Conservation (phyloP, 331 rosid species). For the Telfairia occidentalis region DNA sequence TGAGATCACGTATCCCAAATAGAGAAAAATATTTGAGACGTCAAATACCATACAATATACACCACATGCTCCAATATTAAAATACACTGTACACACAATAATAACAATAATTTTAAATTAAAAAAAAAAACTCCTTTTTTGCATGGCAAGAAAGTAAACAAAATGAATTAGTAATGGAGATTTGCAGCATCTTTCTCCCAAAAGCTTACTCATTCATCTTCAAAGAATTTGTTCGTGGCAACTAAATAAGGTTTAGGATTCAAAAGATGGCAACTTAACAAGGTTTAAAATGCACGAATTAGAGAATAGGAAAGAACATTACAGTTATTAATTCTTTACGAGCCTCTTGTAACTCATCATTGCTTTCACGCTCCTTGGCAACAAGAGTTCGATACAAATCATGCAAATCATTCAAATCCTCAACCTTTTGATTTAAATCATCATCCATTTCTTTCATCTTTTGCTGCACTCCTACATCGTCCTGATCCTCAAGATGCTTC, state of each 20-base stretch:
- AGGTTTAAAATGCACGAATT: neutral
- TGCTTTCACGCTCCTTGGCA: constrained; percentile 67
- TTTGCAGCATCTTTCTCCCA: neutral
- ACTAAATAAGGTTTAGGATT: too few species aligned
- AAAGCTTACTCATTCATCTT: neutral
- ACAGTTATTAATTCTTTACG: constrained; percentile 59
- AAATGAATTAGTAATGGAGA: neutral
- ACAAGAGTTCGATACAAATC: constrained; percentile 43
- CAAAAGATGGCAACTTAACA: neutral
- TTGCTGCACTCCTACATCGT: constrained; percentile 61
- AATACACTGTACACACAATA: neutral
- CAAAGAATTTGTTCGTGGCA: neutral
- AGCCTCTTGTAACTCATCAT: constrained; percentile 83
- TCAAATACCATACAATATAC: neutral
- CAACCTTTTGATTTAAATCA: constrained; percentile 42
- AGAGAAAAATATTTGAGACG: neutral
- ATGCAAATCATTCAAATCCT: constrained; percentile 34
- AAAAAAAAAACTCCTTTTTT: neutral
- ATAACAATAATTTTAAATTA: too few species aligned
- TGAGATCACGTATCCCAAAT: neutral
- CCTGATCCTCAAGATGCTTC: constrained; percentile 87
- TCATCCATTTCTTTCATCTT: constrained; percentile 68
- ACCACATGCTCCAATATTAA: too few species aligned
- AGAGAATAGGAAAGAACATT: constrained; percentile 13
- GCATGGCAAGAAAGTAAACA: neutral